phyloP scores from a whole-genome alignment of 1,284 basidiomycete genomes.

The Melampsora americana region DNA sequence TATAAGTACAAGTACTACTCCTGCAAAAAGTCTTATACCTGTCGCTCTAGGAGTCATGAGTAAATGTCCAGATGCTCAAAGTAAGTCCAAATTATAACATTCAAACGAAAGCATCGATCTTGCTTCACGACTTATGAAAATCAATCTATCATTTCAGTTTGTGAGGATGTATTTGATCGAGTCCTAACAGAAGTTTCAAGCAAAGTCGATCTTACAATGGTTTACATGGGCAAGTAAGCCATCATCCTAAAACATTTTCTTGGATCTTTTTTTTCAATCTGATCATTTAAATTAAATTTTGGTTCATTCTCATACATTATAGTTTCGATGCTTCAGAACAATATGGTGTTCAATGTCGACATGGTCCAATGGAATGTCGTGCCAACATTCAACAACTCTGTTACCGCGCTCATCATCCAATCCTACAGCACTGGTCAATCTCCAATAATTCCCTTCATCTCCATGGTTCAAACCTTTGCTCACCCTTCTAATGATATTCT shows the following conservation, averaged over 20 bases:
- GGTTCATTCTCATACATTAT: not conserved
- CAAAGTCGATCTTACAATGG: constrained; percentile 36
- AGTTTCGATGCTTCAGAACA: constrained; percentile 18
- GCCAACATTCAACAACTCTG: constrained; percentile 52
- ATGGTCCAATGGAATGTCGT: constrained; percentile 48
- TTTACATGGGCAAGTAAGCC: constrained; percentile 42
- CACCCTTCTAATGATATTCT: not conserved
- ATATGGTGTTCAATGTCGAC: constrained; percentile 48
- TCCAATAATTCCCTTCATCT: constrained; percentile 33
- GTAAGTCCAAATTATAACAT: constrained; percentile 9
- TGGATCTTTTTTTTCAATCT: not conserved
- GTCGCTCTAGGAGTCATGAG: constrained; percentile 47
- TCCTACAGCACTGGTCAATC: constrained; percentile 45
- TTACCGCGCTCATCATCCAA: constrained; percentile 44
- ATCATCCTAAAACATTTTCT: not conserved
- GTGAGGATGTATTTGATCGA: constrained; percentile 45
- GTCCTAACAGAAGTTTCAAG: constrained; percentile 45
- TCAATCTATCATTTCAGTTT: constrained; percentile 11
- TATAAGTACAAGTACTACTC: no score
- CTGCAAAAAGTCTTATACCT: constrained; percentile 27
- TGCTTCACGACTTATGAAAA: constrained; percentile 4
- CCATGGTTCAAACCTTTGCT: constrained; percentile 46
- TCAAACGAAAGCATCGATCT: constrained; percentile 2
- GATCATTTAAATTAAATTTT: not conserved
- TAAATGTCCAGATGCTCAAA: constrained; percentile 45